Conservation (phyloP, 257 asterid species). For the Ophiorrhiza pumila region DNA sequence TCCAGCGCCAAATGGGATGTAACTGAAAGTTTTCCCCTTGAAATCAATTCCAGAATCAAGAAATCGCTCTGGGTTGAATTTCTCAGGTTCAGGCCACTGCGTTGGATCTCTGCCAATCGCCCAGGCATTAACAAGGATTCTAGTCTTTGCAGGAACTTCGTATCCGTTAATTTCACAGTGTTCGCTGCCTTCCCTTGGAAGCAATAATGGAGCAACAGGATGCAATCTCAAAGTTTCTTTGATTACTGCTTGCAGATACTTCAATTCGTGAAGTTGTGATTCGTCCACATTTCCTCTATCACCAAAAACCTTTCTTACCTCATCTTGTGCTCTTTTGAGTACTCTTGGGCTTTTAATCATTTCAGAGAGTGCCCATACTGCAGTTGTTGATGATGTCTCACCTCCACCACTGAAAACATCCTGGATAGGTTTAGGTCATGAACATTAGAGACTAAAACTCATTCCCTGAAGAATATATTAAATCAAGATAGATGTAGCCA, state of each 20-base stretch:
- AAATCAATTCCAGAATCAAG: conserved; percentile 7
- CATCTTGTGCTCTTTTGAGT: conserved; percentile 10
- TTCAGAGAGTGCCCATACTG: conserved; percentile 17
- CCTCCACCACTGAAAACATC: conserved; percentile 14
- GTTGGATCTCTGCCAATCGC: conserved; percentile 17
- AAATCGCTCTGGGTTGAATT: conserved; percentile 6
- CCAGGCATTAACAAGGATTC: conserved; percentile 12
- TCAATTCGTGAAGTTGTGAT: not conserved
- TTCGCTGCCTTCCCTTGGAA: conserved; percentile 21
- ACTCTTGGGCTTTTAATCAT: conserved; percentile 11
- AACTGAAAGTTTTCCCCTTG: not conserved
- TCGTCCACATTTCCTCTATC: not conserved
- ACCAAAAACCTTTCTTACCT: conserved; percentile 7
- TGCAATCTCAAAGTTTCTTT: conserved; percentile 19
- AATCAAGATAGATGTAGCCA: not conserved
- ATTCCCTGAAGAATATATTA: too few species aligned
- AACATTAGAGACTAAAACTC: too few species aligned
- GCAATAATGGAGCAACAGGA: conserved; percentile 1
- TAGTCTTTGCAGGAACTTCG: conserved; percentile 5
- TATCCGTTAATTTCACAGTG: not conserved
- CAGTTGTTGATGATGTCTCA: conserved; percentile 13
- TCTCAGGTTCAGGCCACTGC: conserved; percentile 14
- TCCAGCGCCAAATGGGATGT: conserved; percentile 9
- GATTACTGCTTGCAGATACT: conserved; percentile 9
- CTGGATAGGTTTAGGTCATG: not conserved